Percentiles rank a stretch among this genome's conserved stretches.
Evolutionary conservation across 2,329 filamentous ascomycete genomes (phyloP).

Genomic region (Neonectria neomacrospora): DNA sequence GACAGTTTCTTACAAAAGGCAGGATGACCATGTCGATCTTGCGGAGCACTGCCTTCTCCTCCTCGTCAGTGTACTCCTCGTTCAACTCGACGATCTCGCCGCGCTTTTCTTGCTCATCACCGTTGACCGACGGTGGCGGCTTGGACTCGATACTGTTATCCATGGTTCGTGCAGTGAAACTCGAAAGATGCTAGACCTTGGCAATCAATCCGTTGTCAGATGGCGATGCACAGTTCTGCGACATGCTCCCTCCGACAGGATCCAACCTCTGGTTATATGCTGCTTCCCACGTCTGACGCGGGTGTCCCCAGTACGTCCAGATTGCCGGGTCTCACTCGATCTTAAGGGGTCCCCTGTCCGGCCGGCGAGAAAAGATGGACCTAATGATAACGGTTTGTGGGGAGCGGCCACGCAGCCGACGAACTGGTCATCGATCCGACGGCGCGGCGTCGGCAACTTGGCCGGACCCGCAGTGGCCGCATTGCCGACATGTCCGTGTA

Average conservation of each 20-base stretch:
- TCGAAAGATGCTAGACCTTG: neutral
- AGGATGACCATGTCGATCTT: conserved; percentile 50
- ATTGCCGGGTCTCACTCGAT: conserved; percentile 11
- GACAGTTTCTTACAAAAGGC: conserved; percentile 41
- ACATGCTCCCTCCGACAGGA: conserved; percentile 9
- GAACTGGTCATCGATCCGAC: conserved; percentile 26
- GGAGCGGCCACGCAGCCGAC: conserved; percentile 23
- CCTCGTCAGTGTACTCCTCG: conserved; percentile 39
- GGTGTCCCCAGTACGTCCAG: conserved; percentile 1
- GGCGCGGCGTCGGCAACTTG: conserved; percentile 20
- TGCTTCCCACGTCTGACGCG: conserved; percentile 5
- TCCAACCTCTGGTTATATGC: conserved; percentile 23
- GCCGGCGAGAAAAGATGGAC: conserved; percentile 9
- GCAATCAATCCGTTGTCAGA: neutral
- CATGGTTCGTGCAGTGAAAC: conserved; percentile 3
- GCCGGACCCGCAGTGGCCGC: conserved; percentile 8
- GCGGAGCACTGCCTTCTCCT: conserved; percentile 46
- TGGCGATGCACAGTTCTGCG: neutral
- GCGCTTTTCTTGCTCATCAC: conserved; percentile 20
- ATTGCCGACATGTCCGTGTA: conserved; percentile 18
- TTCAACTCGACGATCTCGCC: conserved; percentile 25
- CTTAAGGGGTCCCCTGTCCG: conserved; percentile 6
- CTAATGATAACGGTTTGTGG: conserved; percentile 23
- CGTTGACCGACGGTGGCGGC: conserved; percentile 1
- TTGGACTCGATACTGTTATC: conserved; percentile 19